A percentile compares a stretch with the other conserved stretches of the same genome.
phyloP scores from a whole-genome alignment of 2,329 filamentous ascomycete species.

The Dothideomycetes sp. region DNA sequence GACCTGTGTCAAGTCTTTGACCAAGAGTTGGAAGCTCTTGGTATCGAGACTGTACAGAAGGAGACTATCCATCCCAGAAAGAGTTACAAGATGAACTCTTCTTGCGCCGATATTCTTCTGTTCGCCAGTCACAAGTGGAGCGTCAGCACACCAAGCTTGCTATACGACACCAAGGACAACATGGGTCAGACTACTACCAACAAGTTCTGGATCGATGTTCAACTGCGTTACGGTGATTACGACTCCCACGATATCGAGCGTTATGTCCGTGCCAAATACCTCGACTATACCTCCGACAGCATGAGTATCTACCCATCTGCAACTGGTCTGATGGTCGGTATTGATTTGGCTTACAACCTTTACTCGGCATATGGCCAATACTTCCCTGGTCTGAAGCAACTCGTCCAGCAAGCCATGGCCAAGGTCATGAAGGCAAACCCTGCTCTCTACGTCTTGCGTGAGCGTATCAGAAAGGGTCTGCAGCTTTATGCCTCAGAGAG shows the following conservation, averaged over 20 bases:
- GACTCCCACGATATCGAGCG: conserved; percentile 98
- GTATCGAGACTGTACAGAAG: conserved; percentile 96
- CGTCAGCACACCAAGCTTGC: conserved; percentile 80
- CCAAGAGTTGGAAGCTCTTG: conserved; percentile 88
- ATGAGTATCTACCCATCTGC: conserved; percentile 98
- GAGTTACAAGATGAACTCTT: conserved; percentile 99
- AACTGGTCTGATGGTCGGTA: conserved; percentile 93
- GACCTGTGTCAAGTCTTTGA: conserved; percentile 98
- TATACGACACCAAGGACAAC: conserved; percentile 93
- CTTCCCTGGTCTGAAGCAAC: conserved; percentile 92
- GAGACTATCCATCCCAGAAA: conserved; percentile 98
- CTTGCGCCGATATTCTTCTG: conserved; percentile 90
- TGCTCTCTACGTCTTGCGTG: conserved; percentile 86
- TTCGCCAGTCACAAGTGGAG: conserved; percentile 99
- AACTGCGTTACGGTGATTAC: conserved; percentile 94
- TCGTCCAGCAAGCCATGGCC: conserved; percentile 96
- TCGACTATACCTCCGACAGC: conserved; percentile 97
- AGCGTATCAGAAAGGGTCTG: conserved; percentile 96
- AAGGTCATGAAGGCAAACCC: conserved; percentile 99
- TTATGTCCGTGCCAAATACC: conserved; percentile 94
- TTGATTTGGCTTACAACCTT: conserved; percentile 94
- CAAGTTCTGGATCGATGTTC: conserved; percentile 99
- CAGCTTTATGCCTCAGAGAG: conserved; percentile 97
- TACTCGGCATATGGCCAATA: conserved; percentile 98
- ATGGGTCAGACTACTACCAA: conserved; percentile 92